Conservation (phyloP, 495 filamentous ascomycete species). For the Penicillium silybi region DNA sequence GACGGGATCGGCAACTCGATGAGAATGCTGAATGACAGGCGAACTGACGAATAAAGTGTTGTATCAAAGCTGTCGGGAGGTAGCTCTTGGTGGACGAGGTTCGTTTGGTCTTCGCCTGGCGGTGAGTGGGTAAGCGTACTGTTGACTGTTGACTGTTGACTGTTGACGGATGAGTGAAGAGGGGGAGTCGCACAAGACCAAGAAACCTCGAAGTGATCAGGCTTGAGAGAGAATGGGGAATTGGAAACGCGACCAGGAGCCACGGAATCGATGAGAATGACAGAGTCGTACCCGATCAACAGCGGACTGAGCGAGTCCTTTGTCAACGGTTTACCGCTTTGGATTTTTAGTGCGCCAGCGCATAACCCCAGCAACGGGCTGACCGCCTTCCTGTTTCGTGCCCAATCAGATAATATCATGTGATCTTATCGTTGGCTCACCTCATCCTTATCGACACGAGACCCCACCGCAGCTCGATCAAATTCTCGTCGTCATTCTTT, state of each 20-base stretch:
- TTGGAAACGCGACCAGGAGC: conserved; percentile 12
- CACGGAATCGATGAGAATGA: conserved; percentile 12
- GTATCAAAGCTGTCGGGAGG: background rate
- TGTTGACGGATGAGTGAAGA: conserved; percentile 5
- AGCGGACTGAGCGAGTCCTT: conserved; percentile 21
- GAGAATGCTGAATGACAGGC: conserved; percentile 13
- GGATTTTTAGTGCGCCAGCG: conserved; percentile 39
- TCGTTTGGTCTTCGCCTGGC: background rate
- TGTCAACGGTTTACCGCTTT: conserved; percentile 40
- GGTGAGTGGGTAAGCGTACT: conserved; percentile 3
- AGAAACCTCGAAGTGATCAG: background rate
- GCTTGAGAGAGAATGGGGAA: background rate
- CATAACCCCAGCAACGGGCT: conserved; percentile 44
- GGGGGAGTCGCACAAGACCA: conserved; percentile 10
- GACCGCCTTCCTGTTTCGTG: conserved; percentile 23
- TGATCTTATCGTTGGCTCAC: conserved; percentile 12
- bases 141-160: background rate
- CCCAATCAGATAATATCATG: conserved; percentile 16
- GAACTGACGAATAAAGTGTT: background rate
- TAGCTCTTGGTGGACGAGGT: conserved; percentile 1
- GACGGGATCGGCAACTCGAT: conserved; percentile 15
- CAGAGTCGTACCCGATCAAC: conserved; percentile 20
- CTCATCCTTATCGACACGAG: conserved; percentile 5
- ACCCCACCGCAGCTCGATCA: conserved; percentile 4
- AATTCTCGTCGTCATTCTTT: background rate